Evolutionary conservation across 305 asterid species (phyloP).

Genomic region (Rubia balearica): DNA sequence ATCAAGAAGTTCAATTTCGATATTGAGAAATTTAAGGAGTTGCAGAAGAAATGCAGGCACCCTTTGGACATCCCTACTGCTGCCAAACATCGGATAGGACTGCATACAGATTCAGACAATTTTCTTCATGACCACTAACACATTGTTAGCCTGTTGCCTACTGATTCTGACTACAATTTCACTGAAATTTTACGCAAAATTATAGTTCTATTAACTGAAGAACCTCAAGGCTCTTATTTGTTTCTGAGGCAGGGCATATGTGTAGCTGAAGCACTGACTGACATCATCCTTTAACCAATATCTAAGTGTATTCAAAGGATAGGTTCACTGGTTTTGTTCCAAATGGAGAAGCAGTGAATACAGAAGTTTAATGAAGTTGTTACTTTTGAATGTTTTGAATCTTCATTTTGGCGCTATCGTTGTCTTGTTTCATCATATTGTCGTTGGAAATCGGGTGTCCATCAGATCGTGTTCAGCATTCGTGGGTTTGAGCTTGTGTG

Average conservation of each 20-base stretch:
- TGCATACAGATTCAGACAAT: constrained; percentile 53
- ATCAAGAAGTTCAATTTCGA: constrained; percentile 61
- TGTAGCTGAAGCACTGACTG: background rate
- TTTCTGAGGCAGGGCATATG: constrained; percentile 7
- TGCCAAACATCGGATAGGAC: constrained; percentile 45
- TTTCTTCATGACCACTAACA: constrained; percentile 45
- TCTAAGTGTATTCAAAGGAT: background rate
- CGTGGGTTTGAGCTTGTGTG: background rate
- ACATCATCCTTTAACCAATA: constrained; percentile 12
- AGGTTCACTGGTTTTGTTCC: constrained; percentile 1
- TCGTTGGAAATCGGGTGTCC: background rate
- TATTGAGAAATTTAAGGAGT: constrained; percentile 56
- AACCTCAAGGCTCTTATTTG: constrained; percentile 5
- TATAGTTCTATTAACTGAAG: background rate
- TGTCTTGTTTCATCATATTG: background rate
- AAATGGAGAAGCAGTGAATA: background rate
- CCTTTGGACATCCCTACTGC: constrained; percentile 40
- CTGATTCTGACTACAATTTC: background rate
- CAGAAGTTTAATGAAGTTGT: background rate
- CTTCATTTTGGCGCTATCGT: background rate
- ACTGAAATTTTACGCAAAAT: background rate
- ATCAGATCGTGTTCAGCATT: background rate
- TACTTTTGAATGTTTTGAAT: background rate
- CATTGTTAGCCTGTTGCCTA: background rate
- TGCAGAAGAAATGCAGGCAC: constrained; percentile 60